Conservation (phyloP, 2,329 filamentous ascomycete genomes). For the Harringtonia lauricola region DNA sequence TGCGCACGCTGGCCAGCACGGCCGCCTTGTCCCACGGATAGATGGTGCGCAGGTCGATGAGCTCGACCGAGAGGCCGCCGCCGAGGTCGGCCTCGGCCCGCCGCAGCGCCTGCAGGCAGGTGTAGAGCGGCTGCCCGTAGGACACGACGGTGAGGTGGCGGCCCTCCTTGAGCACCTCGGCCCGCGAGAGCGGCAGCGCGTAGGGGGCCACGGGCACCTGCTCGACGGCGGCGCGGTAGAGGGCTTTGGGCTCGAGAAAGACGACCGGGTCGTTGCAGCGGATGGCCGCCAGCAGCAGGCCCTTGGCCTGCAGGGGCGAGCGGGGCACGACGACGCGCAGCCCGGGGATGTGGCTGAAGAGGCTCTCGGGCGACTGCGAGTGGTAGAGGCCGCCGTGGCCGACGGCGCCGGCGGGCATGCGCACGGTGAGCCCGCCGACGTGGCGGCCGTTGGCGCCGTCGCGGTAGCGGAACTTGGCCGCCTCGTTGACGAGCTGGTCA, state of each 20-base stretch:
- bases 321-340: constrained; percentile 77
- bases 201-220: constrained; percentile 77
- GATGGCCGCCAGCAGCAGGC: constrained; percentile 66
- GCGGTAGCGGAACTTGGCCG: constrained; percentile 76
- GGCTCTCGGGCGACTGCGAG: constrained; percentile 76
- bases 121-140: constrained; percentile 83
- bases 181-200: constrained; percentile 74
- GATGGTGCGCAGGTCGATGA: constrained; percentile 79
- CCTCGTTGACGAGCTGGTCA: constrained; percentile 90
- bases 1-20: constrained; percentile 70
- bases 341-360: constrained; percentile 83
- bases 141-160: constrained; percentile 75
- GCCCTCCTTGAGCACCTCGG: constrained; percentile 72
- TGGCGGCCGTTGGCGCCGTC: constrained; percentile 47
- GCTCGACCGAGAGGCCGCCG: constrained; percentile 64
- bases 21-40: constrained; percentile 87
- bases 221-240: constrained; percentile 85
- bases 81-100: constrained; percentile 66
- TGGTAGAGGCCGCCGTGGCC: constrained; percentile 85
- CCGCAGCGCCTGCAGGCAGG: constrained; percentile 65
- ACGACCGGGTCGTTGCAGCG: constrained; percentile 76
- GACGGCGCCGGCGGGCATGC: constrained; percentile 85
- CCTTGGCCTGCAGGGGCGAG: constrained; percentile 81
- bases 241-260: constrained; percentile 89
- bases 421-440: constrained; percentile 70